Evolutionary conservation across 2,329 filamentous ascomycete species (phyloP), one percentile per base, ranked within the genome.

Genomic region (Penicillium palitans): DNA sequence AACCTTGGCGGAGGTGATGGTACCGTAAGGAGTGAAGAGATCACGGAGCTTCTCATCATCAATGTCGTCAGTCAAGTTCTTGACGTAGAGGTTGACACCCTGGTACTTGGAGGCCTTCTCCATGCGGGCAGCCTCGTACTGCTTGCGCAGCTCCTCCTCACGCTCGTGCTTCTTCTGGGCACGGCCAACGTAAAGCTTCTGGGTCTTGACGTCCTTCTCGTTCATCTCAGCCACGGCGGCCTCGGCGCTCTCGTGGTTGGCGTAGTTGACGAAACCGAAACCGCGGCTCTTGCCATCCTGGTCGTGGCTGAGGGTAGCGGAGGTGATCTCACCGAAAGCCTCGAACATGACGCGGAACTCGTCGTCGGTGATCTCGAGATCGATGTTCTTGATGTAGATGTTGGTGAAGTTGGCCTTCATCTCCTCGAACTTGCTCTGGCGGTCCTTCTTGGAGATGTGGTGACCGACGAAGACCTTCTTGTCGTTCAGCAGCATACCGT

Each of bases 391-490:
- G 83, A 99, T 91, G 82, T 99, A 99, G 79, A 99, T 88, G 79
- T 99, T 99, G 83, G 95, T 99, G 86, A 96, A 99, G 85, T 99
- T 99, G 79, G 95, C 95, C 89, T 99, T 99, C 93, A 99, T 99
- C 85, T 99, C 95, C 83, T 99, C 95, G 71, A 98, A 98, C 83
- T 99, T 99, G 91, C 91, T 96, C 86, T 98, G 95, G 72, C 95
- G 93, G 76, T 99, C 95, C 86, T 98, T 98, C 90, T 98, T 98
- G 78, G 95, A 93, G 73, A 99, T 98, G 82, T 99, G 95, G 81
- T 97, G 93, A 66, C 95, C 95, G 69, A 99, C 95, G 71, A 96
- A 99, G 66, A 99, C 95, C 87, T 99, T 99, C 89, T 99, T 99
- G 87, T 99, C 95, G 82, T 99, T 99, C 76, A 99, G 81, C 77